Evolutionary conservation across 352 stramenopile species (phyloP).

Genomic region (Globisporangium paroecandrum): DNA sequence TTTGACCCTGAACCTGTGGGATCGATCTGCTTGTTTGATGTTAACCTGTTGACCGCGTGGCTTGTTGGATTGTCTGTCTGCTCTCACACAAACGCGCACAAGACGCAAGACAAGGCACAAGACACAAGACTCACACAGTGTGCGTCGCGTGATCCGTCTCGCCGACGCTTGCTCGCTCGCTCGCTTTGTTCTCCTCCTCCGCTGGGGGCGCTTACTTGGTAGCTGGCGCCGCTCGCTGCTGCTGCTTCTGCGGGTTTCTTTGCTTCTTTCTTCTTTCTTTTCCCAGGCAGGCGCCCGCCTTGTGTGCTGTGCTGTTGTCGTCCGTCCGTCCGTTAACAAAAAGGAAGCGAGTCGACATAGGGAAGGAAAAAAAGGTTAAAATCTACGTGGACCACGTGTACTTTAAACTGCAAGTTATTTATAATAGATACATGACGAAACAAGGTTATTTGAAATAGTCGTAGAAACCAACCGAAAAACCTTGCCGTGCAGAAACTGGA

Average conservation of each 20-base stretch:
- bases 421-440: background rate
- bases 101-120: background rate
- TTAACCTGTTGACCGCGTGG: background rate
- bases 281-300: background rate
- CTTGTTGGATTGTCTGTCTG: background rate
- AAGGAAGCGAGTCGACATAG: constrained; percentile 2
- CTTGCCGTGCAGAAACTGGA: background rate
- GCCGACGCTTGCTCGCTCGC: background rate
- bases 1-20: background rate
- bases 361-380: background rate
- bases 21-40: background rate
- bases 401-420: background rate
- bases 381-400: background rate
- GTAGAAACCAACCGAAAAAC: background rate
- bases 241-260: constrained; percentile 9
- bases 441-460: background rate
- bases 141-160: background rate
- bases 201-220: background rate
- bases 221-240: background rate
- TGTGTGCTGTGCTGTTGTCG: constrained; percentile 2
- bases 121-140: background rate
- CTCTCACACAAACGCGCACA: background rate
- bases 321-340: constrained; percentile 8
- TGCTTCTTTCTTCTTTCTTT: constrained; percentile 14
- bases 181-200: background rate